These are phyloP conservation scores for Diplogelasinospora grovesii DNA, from an alignment of 495 filamentous ascomycete genomes.

Conservation along the genomic window DNA sequence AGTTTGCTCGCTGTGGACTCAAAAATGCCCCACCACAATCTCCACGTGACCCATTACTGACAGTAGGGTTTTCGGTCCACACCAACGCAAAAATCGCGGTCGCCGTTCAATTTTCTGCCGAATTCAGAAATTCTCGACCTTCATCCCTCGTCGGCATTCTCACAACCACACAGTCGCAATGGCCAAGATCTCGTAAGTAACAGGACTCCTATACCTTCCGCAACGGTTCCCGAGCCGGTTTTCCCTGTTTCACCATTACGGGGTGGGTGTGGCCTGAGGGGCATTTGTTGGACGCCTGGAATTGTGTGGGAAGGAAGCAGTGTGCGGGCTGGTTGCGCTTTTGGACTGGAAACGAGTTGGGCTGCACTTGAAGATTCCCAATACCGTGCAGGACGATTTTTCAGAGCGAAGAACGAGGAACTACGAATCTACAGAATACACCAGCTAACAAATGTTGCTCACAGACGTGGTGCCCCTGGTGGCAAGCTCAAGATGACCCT, in stretches of 20 bases:
- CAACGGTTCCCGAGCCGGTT: no score
- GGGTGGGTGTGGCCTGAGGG: no score
- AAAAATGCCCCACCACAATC: conserved; percentile 8
- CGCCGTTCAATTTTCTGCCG: conserved; percentile 23
- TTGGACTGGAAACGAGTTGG: no score
- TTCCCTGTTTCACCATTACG: no score
- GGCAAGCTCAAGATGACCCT: conserved; percentile 99
- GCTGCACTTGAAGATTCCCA: no score
- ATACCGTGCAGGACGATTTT: no score
- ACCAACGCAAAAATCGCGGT: conserved; percentile 29
- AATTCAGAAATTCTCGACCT: conserved; percentile 30
- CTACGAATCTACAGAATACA: neutral
- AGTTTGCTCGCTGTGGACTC: no score
- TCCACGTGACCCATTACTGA: conserved; percentile 25
- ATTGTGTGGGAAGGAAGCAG: no score
- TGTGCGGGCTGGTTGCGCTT: no score
- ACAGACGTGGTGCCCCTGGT: conserved; percentile 84
- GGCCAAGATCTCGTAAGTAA: conserved; percentile 46
- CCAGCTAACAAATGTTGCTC: conserved; percentile 17
- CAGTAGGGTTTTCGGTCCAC: conserved; percentile 33
- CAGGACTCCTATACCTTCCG: no score
- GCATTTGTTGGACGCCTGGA: no score
- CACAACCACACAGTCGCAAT: conserved; percentile 37
- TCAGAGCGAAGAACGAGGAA: no score
- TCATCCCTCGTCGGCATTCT: conserved; percentile 27